A percentile compares a stretch with the other conserved stretches of the same genome.
phyloP scores from a whole-genome alignment of 2,329 filamentous ascomycete species.

The Penicillium paneum region DNA sequence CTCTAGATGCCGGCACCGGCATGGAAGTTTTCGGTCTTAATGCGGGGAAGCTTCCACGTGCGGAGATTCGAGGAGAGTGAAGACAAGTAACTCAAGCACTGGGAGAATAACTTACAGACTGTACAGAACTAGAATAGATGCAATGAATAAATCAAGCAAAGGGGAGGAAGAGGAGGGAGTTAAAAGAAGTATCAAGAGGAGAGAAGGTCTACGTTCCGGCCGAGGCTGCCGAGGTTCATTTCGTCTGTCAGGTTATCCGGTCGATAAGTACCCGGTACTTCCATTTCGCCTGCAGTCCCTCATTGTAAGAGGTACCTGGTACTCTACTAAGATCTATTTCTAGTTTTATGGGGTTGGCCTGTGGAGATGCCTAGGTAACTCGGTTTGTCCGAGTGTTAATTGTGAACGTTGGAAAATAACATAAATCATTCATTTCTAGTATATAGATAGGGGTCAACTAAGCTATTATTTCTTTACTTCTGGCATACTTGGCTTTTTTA shows the following conservation, averaged over 20 bases:
- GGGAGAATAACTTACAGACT: constrained; percentile 14
- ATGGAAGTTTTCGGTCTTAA: constrained; percentile 7
- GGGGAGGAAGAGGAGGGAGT: not conserved
- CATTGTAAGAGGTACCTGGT: not conserved
- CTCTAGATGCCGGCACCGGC: not conserved
- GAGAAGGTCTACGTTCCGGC: constrained; percentile 18
- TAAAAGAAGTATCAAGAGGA: constrained; percentile 6
- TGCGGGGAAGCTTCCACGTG: constrained; percentile 23
- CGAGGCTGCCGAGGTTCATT: constrained; percentile 27
- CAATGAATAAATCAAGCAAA: not conserved
- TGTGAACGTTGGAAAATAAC: too few species aligned
- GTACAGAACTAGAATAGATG: not conserved
- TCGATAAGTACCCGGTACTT: constrained; percentile 13
- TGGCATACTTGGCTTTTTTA: too few species aligned
- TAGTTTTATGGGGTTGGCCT: not conserved
- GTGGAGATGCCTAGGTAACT: constrained; percentile 13
- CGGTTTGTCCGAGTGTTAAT: not conserved
- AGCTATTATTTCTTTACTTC: too few species aligned
- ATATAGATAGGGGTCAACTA: too few species aligned
- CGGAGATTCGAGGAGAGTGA: not conserved
- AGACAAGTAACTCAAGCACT: not conserved
- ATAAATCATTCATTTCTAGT: not conserved
- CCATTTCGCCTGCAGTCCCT: rapidly evolving
- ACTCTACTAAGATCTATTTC: not conserved
- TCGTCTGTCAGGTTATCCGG: constrained; percentile 11